Percentiles rank a stretch among this genome's conserved stretches.
Evolutionary conservation across 169 alveolate species (phyloP).

Genomic region (Plasmodium relictum): DNA sequence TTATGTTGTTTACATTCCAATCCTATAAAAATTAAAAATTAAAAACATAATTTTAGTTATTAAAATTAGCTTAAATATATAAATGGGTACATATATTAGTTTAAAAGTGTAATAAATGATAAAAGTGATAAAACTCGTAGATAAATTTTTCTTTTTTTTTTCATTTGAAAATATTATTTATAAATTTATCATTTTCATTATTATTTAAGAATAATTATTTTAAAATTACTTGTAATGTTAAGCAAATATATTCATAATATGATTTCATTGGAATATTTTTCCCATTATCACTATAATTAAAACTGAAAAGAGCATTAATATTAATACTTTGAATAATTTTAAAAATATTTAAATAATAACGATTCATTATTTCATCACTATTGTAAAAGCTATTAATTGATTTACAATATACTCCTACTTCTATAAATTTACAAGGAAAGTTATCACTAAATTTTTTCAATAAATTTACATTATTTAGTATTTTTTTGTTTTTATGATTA

Average conservation of each 20-base stretch:
- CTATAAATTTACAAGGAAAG: conserved; percentile 1
- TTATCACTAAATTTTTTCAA: conserved; percentile 23
- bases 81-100: conserved; percentile 2
- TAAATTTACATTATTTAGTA: conserved; percentile 40
- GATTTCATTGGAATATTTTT: conserved; percentile 19
- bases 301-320: neutral
- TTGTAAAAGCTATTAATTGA: neutral
- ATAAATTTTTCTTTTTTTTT: neutral
- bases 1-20: conserved; percentile 22
- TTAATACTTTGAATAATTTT: neutral
- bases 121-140: neutral
- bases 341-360: conserved; percentile 23
- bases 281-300: neutral
- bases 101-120: neutral
- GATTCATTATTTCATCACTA: conserved; percentile 15
- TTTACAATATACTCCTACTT: neutral
- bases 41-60: neutral
- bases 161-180: neutral
- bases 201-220: neutral
- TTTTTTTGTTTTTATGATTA: neutral
- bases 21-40: conserved; percentile 27
- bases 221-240: conserved; percentile 45
- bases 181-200: too few species aligned
- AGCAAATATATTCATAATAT: conserved; percentile 22
- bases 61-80: neutral